phyloP scores from a whole-genome alignment of 495 filamentous ascomycete species.

The Xylaria bambusicola region DNA sequence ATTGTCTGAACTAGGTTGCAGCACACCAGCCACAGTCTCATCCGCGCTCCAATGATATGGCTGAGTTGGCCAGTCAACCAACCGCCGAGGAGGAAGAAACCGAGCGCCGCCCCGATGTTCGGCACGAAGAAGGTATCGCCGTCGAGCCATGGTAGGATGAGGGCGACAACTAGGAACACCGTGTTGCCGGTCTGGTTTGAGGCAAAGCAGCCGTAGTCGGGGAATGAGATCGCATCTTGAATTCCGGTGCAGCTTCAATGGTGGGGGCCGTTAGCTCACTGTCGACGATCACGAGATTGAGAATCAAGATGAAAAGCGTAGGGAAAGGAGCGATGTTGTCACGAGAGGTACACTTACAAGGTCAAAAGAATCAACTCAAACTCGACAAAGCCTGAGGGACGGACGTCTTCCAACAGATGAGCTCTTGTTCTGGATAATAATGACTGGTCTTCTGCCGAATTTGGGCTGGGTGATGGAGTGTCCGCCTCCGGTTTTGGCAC shows the following conservation, averaged over 20 bases:
- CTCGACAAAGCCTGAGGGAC: slow-evolving; percentile 40
- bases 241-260: slow-evolving; percentile 41
- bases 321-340: too few species aligned
- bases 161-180: slow-evolving; percentile 57
- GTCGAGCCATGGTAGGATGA: slow-evolving; percentile 51
- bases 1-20: slow-evolving; percentile 56
- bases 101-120: slow-evolving; percentile 57
- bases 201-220: slow-evolving; percentile 64
- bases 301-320: too few species aligned
- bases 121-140: slow-evolving; percentile 49
- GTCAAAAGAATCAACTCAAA: slow-evolving; percentile 46
- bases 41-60: slow-evolving; percentile 52
- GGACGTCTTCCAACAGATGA: slow-evolving; percentile 41
- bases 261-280: slow-evolving; percentile 19
- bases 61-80: slow-evolving; percentile 59
- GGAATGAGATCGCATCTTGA: slow-evolving; percentile 62
- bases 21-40: slow-evolving; percentile 53
- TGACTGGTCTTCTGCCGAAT: not conserved
- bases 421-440: slow-evolving; percentile 33
- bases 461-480: not conserved
- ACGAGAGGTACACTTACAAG: slow-evolving; percentile 34
- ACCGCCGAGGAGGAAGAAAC: slow-evolving; percentile 55
- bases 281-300: too few species aligned
- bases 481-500: not conserved
- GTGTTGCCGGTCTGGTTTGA: slow-evolving; percentile 70